Conservation (phyloP, 2,329 filamentous ascomycete genomes). For the Xylaria sp. region DNA sequence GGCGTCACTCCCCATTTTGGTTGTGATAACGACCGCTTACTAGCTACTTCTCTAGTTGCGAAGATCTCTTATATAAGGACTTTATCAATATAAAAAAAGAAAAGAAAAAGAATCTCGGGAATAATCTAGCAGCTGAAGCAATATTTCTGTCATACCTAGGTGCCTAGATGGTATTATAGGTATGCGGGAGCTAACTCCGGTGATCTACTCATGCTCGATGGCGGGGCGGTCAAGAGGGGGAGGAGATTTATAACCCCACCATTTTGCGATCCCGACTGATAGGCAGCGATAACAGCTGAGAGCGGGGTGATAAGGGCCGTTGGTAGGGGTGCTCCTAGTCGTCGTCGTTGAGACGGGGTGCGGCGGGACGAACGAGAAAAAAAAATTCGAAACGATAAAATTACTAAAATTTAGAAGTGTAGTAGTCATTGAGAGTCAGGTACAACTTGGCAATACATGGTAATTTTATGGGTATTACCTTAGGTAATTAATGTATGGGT, state of each 20-base stretch:
- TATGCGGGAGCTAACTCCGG: neutral
- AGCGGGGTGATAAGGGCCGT: slow-evolving; percentile 38
- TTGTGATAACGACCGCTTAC: neutral
- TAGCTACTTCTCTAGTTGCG: neutral
- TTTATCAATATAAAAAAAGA: neutral
- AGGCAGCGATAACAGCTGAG: slow-evolving; percentile 32
- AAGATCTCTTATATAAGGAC: neutral
- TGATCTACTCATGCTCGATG: slow-evolving; percentile 2
- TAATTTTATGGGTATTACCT: slow-evolving; percentile 9
- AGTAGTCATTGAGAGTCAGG: slow-evolving; percentile 8
- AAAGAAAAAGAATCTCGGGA: neutral
- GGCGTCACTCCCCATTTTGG: slow-evolving; percentile 1
- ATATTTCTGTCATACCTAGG: neutral
- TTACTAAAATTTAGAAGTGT: neutral
- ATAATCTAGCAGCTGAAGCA: neutral
- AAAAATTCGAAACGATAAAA: slow-evolving; percentile 6
- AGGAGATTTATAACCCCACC: slow-evolving; percentile 32
- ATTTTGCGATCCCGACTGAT: slow-evolving; percentile 10
- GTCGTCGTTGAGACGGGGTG: neutral
- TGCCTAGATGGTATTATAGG: no score
- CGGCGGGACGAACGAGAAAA: neutral
- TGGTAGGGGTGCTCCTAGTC: slow-evolving; percentile 31
- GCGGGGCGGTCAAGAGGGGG: slow-evolving; percentile 36
- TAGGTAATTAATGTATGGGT: neutral
- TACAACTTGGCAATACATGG: slow-evolving; percentile 16